Evolutionary conservation across 192 early-diverging fungal species (phyloP), one percentile per base, ranked within the genome.

Genomic region (Geranomyces variabilis): DNA sequence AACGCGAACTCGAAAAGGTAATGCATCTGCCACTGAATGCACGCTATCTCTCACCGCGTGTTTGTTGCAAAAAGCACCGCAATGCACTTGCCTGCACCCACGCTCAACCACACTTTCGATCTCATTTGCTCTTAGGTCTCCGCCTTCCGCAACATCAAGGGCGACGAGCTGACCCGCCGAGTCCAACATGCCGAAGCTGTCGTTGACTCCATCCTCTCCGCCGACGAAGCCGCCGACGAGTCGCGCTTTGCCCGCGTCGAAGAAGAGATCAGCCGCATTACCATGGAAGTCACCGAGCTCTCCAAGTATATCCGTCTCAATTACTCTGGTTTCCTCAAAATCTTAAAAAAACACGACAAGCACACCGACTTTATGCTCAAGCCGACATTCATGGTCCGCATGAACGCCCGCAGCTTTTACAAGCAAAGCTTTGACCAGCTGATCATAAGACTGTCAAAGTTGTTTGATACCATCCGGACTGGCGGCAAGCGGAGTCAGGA

Each of bases 291-390:
- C 33, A 76, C 66, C 34, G 81, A 86, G 64, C 73, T 86, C n/a
- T 78, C 76, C 12, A 80, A 80, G 66, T 86, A 80, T 77, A 74
- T 80, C 9, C 78, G 82, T 29, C 45, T 83, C 55, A 86, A 86
- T 69, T 84, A 81, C 70, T 63, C 82, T 19, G 84, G 79, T 6
- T 81, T 83, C 63, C 46, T 86, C 41, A 86, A 84, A 85, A 97
- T 98, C 73, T 86, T 99, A 77, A 99, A 99, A 81, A 99, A 99
- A 81, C 97, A 99, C 78, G 96, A 99, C 83, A 96, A 96, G 88
- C 90, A 94, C 81, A 95, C 95, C 46, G 86, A 83, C 10, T 93
- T 88, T 73, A 79, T 87, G 34, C 79, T 99, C 31, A 85, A 82
- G 81, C 92, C 77, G 86, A 92, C 30, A 75, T 93, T 83, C 90